These are phyloP conservation scores for Saccharomyces pastorianus DNA, from an alignment of 1,139 yeast genomes.

Conservation along the genomic window DNA sequence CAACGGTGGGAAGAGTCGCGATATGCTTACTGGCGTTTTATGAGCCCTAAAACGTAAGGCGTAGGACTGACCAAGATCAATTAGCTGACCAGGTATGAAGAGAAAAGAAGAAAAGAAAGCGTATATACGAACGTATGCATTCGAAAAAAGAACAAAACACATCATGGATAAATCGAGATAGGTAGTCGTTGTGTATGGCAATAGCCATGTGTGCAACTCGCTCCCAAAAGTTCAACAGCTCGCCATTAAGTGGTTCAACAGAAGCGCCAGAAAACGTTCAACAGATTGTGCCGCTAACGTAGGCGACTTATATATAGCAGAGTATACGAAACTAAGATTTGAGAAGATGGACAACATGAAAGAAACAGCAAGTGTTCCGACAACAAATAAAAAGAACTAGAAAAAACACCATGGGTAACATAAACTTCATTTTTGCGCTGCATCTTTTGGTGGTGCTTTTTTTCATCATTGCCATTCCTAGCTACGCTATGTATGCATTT, in stretches of 20 bases:
- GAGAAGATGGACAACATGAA: not conserved
- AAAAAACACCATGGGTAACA: not conserved
- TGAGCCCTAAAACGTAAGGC: too few relatives aligned
- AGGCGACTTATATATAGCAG: not conserved
- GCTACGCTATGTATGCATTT: not conserved
- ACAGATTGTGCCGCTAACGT: not conserved
- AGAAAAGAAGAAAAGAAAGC: too few relatives aligned
- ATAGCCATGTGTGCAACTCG: not conserved
- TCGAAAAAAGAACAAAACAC: too few relatives aligned
- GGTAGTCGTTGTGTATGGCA: not conserved
- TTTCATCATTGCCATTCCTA: not conserved
- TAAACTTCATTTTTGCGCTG: not conserved
- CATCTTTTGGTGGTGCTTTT: not conserved
- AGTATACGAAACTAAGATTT: not conserved
- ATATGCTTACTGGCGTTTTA: too few relatives aligned
- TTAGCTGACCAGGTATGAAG: too few relatives aligned
- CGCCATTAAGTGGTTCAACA: not conserved
- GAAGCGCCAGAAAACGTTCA: not conserved
- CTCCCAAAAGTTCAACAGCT: not conserved
- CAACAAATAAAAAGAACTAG: not conserved
- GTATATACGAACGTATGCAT: too few relatives aligned
- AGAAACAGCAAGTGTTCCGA: not conserved
- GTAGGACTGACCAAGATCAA: too few relatives aligned
- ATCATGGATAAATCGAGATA: too few relatives aligned
- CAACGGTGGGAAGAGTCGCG: too few relatives aligned